These are phyloP conservation scores for Saturnispora bothae DNA, from an alignment of 805 yeast species.

Conservation along the genomic window DNA sequence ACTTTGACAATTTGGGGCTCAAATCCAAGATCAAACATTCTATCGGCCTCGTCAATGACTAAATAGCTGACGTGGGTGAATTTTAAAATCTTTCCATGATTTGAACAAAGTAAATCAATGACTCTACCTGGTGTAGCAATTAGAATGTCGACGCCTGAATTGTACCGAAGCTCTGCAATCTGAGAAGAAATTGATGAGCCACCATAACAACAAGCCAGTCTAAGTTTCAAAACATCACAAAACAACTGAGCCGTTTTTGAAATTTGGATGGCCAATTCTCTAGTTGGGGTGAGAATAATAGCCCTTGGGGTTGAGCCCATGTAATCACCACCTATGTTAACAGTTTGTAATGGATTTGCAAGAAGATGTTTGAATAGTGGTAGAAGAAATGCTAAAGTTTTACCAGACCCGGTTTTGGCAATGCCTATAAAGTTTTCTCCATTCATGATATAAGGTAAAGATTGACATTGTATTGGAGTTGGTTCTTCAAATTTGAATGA, in stretches of 20 bases:
- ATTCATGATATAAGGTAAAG: slow-evolving; percentile 80
- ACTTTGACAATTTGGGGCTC: slow-evolving; percentile 90
- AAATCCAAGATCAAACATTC: slow-evolving; percentile 95
- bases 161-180: slow-evolving; percentile 56
- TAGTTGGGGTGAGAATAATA: slow-evolving; percentile 75
- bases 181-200: slow-evolving; percentile 79
- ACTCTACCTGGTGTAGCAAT: slow-evolving; percentile 95
- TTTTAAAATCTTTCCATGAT: slow-evolving; percentile 65
- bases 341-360: slow-evolving; percentile 36
- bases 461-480: slow-evolving; percentile 84
- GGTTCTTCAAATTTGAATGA: slow-evolving; percentile 49
- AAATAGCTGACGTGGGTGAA: slow-evolving; percentile 63
- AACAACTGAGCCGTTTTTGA: slow-evolving; percentile 55
- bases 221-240: slow-evolving; percentile 36
- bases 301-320: slow-evolving; percentile 68
- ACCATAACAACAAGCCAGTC: slow-evolving; percentile 78
- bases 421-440: slow-evolving; percentile 89
- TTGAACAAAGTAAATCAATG: slow-evolving; percentile 78
- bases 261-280: slow-evolving; percentile 86
- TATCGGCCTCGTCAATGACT: slow-evolving; percentile 93
- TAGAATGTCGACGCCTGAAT: slow-evolving; percentile 61
- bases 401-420: slow-evolving; percentile 96
- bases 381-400: slow-evolving; percentile 76
- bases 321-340: slow-evolving; percentile 21
- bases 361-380: slow-evolving; percentile 79